Evolutionary conservation across 2,329 filamentous ascomycete species (phyloP), one percentile per base, ranked within the genome.

Genomic region (Sporothrix euskadiensis): DNA sequence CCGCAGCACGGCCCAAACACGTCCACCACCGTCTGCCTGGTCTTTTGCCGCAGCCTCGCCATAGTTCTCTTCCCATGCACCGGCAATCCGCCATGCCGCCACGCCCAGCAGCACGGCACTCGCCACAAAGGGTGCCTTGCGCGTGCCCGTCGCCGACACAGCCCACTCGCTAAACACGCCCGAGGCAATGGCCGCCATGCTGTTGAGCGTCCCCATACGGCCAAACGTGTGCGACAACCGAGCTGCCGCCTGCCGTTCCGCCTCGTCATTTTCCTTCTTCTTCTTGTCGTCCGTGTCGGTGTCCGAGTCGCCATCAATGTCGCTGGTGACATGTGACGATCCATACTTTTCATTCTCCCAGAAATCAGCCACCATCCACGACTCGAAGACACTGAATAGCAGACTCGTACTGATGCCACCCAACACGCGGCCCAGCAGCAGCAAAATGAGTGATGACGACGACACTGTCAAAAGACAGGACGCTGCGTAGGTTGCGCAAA

Each of bases 331-430:
- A 14, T 35, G 22, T 41, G 30, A 19, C 10, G 63, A 4, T 4
- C 71, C 72, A 39, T 30, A 71, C 41, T 86, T 77, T 54, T 81
- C 80, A 57, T 83, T 80, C 71, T 81, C 80, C 74, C 85, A 83
- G 75, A 85, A 88, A 75, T 88, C 87, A 3, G 85, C 84, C 39
- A 90, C 84, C 82, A 90, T 87, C 88, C 88, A 90, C 76, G 85
- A 87, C 78, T 90, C 88, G 75, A 89, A 89, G 5, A 85, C 86
- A 59, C 84, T 88, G 81, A 87, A 89, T 41, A 90, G 82, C 56
- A 90, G 79, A 35, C 86, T 88, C 47, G 87, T 87, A 39, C 84
- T 85, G 63, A 89, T 74, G 0, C 88, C 88, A 30, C 86, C 87
- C 4, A 89, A 82, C 0, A 86, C 78, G 68, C 88, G 82, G 14